Percentiles rank a stretch among this genome's conserved stretches.
Evolutionary conservation across 192 early-diverging fungal genomes (phyloP).

Genomic region (Obelidium mucronatum): DNA sequence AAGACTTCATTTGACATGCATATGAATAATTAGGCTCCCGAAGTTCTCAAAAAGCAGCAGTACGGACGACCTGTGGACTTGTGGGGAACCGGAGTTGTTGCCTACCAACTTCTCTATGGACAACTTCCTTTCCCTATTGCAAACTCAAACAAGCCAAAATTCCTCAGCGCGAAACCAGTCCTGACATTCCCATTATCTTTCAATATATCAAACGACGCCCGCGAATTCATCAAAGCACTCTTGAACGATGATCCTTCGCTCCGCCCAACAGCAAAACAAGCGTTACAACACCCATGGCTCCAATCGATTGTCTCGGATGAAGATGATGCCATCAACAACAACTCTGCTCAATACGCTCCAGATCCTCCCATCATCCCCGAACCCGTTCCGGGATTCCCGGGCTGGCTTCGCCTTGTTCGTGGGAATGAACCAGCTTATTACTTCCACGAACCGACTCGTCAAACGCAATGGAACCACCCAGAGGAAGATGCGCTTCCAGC

Average conservation of each 20-base stretch:
- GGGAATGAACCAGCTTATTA: constrained; percentile 16
- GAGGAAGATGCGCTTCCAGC: constrained; percentile 14
- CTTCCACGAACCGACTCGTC: constrained; percentile 15
- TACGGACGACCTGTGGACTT: constrained; percentile 53
- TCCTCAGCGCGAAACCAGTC: too few species aligned
- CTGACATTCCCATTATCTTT: constrained; percentile 13
- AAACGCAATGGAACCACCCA: constrained; percentile 36
- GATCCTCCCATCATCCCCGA: constrained; percentile 14
- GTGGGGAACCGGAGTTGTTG: constrained; percentile 47
- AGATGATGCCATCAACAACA: neutral
- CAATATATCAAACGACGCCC: constrained; percentile 37
- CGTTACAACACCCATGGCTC: constrained; percentile 82
- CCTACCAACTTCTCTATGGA: constrained; percentile 46
- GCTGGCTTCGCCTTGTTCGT: constrained; percentile 24
- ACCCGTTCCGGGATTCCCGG: constrained; percentile 13
- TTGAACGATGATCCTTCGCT: constrained; percentile 69
- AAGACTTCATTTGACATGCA: too few species aligned
- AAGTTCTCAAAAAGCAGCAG: constrained; percentile 43
- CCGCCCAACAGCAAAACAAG: constrained; percentile 79
- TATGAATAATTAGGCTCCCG: constrained; percentile 41
- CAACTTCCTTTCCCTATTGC: constrained; percentile 32
- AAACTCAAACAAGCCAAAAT: constrained; percentile 37
- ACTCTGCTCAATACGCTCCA: neutral
- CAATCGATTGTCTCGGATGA: neutral
- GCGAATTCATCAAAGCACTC: constrained; percentile 73